Conservation (phyloP, 1,284 basidiomycete genomes). For the Puccinia coronata region DNA sequence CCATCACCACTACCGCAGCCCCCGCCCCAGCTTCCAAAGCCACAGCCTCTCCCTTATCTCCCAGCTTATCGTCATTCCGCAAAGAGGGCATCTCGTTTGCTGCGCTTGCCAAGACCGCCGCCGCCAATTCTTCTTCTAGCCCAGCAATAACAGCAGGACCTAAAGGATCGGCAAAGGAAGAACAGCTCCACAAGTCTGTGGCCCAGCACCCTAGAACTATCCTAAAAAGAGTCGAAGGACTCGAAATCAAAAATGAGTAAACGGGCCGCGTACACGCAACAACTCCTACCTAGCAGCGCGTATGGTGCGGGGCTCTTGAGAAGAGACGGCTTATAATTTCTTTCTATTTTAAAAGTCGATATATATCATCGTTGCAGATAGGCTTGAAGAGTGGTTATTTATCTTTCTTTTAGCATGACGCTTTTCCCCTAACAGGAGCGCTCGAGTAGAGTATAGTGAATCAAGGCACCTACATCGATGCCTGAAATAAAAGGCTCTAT, state of each 20-base stretch:
- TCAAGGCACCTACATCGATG: no score
- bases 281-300: no score
- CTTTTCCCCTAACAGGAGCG: no score
- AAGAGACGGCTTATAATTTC: no score
- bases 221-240: conserved; percentile 37
- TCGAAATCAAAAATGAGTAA: conserved; percentile 30
- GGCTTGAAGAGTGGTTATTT: no score
- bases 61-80: conserved; percentile 39
- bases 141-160: not conserved
- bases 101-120: conserved; percentile 44
- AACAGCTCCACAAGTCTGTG: not conserved
- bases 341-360: no score
- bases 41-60: conserved; percentile 28
- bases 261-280: not conserved
- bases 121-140: not conserved
- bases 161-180: conserved; percentile 4
- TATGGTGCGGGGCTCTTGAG: no score
- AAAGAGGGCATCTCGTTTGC: conserved; percentile 48
- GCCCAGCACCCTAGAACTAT: conserved; percentile 32
- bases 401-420: no score
- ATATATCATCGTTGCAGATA: no score
- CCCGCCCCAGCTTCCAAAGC: not conserved
- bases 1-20: not conserved
- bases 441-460: no score
- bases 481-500: no score